Percentiles rank a stretch among this genome's conserved stretches.
phyloP scores from a whole-genome alignment of 768 basidiomycete genomes.

The Lentinula aciculospora region DNA sequence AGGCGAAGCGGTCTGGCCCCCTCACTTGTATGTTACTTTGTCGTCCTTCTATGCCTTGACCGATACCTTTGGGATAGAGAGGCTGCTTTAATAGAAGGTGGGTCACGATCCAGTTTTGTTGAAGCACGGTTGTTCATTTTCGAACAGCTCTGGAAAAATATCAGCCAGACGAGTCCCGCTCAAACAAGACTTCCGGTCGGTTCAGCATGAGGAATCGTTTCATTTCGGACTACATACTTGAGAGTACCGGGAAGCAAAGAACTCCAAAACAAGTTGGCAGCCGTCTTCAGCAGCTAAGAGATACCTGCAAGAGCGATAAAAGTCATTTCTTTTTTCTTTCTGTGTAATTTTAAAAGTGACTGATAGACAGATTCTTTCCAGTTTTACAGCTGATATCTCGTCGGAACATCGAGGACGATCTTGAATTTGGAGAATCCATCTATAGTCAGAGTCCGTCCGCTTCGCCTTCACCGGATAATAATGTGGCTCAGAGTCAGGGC shows the following conservation, averaged over 20 bases:
- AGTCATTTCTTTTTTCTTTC: conserved; percentile 16
- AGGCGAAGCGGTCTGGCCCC: conserved; percentile 55
- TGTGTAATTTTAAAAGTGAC: background rate
- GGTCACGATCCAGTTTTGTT: background rate
- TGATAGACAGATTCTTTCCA: background rate
- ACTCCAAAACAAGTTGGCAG: conserved; percentile 57
- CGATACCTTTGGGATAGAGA: conserved; percentile 22
- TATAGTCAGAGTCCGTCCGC: background rate
- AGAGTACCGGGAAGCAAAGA: conserved; percentile 42
- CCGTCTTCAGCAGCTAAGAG: conserved; percentile 50
- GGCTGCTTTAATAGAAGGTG: conserved; percentile 51
- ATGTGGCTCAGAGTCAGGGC: background rate
- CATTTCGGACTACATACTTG: conserved; percentile 53
- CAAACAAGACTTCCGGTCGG: conserved; percentile 43
- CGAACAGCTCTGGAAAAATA: conserved; percentile 43
- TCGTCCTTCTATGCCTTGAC: background rate
- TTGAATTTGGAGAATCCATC: background rate
- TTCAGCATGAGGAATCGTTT: conserved; percentile 59
- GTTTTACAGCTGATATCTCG: conserved; percentile 26
- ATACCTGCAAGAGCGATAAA: conserved; percentile 41
- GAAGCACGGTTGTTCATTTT: background rate
- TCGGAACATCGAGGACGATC: conserved; percentile 10
- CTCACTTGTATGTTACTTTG: conserved; percentile 29
- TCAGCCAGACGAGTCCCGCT: conserved; percentile 40
- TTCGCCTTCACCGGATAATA: conserved; percentile 12